phyloP scores from a whole-genome alignment of 108 stramenopile species.

The Bacterosira constricta region DNA sequence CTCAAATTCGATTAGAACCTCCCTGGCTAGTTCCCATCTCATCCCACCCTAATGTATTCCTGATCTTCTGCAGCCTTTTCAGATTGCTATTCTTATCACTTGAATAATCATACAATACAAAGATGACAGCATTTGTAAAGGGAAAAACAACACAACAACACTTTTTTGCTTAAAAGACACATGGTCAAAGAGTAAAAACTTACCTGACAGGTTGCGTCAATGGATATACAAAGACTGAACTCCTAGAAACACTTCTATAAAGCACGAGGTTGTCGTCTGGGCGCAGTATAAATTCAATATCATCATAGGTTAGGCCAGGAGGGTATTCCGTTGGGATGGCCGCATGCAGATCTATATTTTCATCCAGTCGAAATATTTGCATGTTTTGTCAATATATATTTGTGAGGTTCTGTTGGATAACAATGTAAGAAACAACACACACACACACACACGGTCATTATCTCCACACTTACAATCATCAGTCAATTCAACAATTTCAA shows the following conservation, averaged over 20 bases:
- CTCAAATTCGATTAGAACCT: slow-evolving; percentile 60
- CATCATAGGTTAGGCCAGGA: slow-evolving; percentile 76
- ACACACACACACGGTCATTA: not conserved
- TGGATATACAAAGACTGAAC: slow-evolving; percentile 90
- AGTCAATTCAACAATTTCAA: slow-evolving; percentile 75
- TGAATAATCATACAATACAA: not conserved
- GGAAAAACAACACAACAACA: not conserved
- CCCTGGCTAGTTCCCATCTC: slow-evolving; percentile 63
- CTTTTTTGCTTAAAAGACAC: too few relatives aligned
- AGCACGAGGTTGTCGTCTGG: slow-evolving; percentile 88
- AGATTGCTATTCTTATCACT: slow-evolving; percentile 82
- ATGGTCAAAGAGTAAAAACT: too few relatives aligned
- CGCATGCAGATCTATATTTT: slow-evolving; percentile 67
- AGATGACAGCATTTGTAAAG: not conserved
- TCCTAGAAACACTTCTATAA: slow-evolving; percentile 83
- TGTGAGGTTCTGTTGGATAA: too few relatives aligned
- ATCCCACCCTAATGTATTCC: slow-evolving; percentile 77
- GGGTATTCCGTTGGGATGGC: slow-evolving; percentile 70
- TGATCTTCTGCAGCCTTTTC: slow-evolving; percentile 83
- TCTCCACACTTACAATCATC: slow-evolving; percentile 58
- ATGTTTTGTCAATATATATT: too few relatives aligned
- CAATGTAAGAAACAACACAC: not conserved
- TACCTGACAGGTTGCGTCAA: slow-evolving; percentile 85
- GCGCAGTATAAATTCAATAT: slow-evolving; percentile 88
- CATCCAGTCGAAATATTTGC: too few relatives aligned